These are phyloP conservation scores for Ogataea pignaliae DNA, from an alignment of 805 yeast species.

Conservation along the genomic window DNA sequence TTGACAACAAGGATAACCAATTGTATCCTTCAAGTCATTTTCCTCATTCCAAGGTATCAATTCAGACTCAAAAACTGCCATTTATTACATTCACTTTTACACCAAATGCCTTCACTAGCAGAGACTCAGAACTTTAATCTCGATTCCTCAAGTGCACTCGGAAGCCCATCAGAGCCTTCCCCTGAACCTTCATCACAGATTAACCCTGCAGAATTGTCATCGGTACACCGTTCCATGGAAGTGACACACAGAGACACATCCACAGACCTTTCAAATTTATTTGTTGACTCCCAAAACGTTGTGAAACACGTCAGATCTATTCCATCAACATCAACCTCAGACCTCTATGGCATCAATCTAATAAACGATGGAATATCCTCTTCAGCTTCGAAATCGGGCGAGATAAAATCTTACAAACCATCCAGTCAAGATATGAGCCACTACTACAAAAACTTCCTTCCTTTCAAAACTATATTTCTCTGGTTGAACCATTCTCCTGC, in stretches of 20 bases:
- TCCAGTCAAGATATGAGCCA: constrained; percentile 63
- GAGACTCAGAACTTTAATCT: not conserved
- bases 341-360: not conserved
- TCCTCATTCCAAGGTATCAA: too few relatives aligned
- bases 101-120: too few relatives aligned
- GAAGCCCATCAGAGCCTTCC: constrained; percentile 4
- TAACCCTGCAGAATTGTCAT: constrained; percentile 11
- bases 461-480: constrained; percentile 72
- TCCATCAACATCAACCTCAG: not conserved
- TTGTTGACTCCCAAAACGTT: not conserved
- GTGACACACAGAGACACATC: not conserved
- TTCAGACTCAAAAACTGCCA: too few relatives aligned
- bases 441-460: constrained; percentile 67
- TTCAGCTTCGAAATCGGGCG: not conserved
- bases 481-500: constrained; percentile 88
- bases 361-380: not conserved
- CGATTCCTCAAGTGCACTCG: not conserved
- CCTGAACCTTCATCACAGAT: constrained; percentile 23
- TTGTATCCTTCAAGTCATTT: too few relatives aligned
- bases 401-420: constrained; percentile 23
- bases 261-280: not conserved
- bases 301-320: not conserved
- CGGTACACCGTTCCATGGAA: constrained; percentile 1
- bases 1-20: too few relatives aligned
- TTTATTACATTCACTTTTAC: too few relatives aligned